Conservation (phyloP, 495 filamentous ascomycete species). For the Penicillium robsamsonii region DNA sequence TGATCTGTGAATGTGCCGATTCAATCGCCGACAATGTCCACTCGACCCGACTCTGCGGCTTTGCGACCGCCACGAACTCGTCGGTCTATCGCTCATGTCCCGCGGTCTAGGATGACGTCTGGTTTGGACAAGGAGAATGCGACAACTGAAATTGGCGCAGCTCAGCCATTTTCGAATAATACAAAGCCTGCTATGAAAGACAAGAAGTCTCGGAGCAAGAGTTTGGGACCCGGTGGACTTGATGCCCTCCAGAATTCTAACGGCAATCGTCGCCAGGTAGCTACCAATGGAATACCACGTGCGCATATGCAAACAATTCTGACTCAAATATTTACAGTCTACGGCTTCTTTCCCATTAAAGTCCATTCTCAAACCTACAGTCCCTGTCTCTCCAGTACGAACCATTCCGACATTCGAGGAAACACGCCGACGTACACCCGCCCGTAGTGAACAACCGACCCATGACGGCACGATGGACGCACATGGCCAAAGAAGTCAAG, state of each 20-base stretch:
- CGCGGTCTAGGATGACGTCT: conserved; percentile 46
- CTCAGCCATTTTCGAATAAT: conserved; percentile 28
- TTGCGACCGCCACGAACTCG: conserved; percentile 56
- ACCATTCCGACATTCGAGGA: conserved; percentile 53
- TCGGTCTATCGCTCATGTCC: conserved; percentile 73
- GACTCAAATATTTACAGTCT: conserved; percentile 39
- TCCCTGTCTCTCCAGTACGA: conserved; percentile 63
- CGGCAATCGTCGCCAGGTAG: conserved; percentile 81
- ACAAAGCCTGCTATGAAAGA: conserved; percentile 42
- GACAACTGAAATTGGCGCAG: conserved; percentile 55
- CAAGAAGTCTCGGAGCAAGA: conserved; percentile 90
- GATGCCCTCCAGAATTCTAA: conserved; percentile 73
- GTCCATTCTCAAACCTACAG: conserved; percentile 84
- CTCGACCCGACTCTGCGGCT: conserved; percentile 39
- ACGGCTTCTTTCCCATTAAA: conserved; percentile 57
- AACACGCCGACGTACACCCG: conserved; percentile 43
- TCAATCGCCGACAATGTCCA: conserved; percentile 32
- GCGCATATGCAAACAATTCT: conserved; percentile 5
- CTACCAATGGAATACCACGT: conserved; percentile 8
- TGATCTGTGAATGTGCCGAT: conserved; percentile 8
- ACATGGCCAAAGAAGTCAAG: conserved; percentile 12
- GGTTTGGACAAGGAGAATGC: conserved; percentile 68
- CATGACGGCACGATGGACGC: conserved; percentile 19
- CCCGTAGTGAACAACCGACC: conserved; percentile 28
- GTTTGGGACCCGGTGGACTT: conserved; percentile 86